phyloP scores from a whole-genome alignment of 1,284 basidiomycete genomes.

The Boletus mariae region DNA sequence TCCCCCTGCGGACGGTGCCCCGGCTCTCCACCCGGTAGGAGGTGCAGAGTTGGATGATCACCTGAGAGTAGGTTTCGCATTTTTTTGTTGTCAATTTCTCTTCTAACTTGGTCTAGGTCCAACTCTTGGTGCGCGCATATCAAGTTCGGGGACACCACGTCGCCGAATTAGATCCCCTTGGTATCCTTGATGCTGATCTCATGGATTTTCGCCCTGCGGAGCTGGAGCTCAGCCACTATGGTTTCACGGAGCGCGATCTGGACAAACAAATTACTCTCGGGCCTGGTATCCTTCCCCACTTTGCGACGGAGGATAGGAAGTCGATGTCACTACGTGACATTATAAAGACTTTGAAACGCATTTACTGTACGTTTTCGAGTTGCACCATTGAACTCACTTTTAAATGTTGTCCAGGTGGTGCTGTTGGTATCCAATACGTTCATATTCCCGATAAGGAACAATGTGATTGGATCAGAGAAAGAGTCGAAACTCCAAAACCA shows the following conservation, averaged over 20 bases:
- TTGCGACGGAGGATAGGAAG: constrained; percentile 78
- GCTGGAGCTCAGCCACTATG: constrained; percentile 89
- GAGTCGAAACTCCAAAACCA: constrained; percentile 94
- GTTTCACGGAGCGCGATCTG: constrained; percentile 91
- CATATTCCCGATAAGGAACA: constrained; percentile 99
- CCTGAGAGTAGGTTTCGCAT: constrained; percentile 67
- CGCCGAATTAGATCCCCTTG: constrained; percentile 93
- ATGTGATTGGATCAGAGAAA: constrained; percentile 98
- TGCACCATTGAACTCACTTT: neutral
- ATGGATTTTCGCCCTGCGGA: constrained; percentile 76
- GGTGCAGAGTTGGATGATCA: constrained; percentile 87
- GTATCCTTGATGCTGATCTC: constrained; percentile 88
- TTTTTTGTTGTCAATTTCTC: neutral
- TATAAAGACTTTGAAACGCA: constrained; percentile 87
- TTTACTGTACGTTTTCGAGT: constrained; percentile 75
- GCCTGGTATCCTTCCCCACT: constrained; percentile 94
- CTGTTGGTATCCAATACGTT: constrained; percentile 95
- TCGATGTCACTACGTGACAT: constrained; percentile 92
- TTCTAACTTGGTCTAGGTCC: constrained; percentile 55
- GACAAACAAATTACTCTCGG: constrained; percentile 94
- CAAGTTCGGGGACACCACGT: constrained; percentile 98
- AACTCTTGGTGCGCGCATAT: constrained; percentile 95
- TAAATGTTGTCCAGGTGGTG: constrained; percentile 61
- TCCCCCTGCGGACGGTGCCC: constrained; percentile 76
- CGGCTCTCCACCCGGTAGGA: constrained; percentile 69